Evolutionary conservation across 2,329 filamentous ascomycete genomes (phyloP).

Genomic region (Diaporthe longicolla): DNA sequence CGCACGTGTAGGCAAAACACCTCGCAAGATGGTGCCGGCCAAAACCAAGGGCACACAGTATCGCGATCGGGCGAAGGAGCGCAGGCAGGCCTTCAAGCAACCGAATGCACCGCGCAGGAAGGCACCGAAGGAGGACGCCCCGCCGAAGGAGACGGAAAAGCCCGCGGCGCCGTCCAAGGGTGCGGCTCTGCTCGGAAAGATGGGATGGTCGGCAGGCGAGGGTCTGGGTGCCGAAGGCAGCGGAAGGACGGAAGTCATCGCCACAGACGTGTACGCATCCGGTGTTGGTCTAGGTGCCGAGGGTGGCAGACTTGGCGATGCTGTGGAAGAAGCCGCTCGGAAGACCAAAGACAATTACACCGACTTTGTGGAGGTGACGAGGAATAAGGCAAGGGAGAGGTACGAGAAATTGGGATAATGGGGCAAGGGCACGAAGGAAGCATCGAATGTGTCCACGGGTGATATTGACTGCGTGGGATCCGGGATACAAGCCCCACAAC

Average conservation of each 20-base stretch:
- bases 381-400: conserved; percentile 76
- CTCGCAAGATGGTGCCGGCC: conserved; percentile 50
- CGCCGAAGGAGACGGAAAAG: conserved; percentile 50
- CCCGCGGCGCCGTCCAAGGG: conserved; percentile 65
- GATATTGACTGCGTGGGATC: neutral
- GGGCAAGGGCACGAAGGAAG: neutral
- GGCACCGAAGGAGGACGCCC: conserved; percentile 59
- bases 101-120: conserved; percentile 60
- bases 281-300: conserved; percentile 80
- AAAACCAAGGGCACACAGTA: conserved; percentile 58
- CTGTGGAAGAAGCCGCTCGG: conserved; percentile 72
- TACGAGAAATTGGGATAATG: conserved; percentile 67
- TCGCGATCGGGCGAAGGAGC: conserved; percentile 77
- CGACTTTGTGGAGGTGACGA: conserved; percentile 75
- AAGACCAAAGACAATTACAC: conserved; percentile 72
- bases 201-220: conserved; percentile 77
- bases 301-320: conserved; percentile 78
- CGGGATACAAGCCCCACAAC: neutral
- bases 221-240: conserved; percentile 75
- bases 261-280: conserved; percentile 74
- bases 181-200: conserved; percentile 77
- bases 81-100: conserved; percentile 73
- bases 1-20: conserved; percentile 46
- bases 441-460: neutral
- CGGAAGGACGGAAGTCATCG: conserved; percentile 75